Percentiles rank a stretch among this genome's conserved stretches.
These are phyloP conservation scores for Calonectria pseudoreteaudii DNA, from an alignment of 2,329 filamentous ascomycete species.

Conservation along the genomic window DNA sequence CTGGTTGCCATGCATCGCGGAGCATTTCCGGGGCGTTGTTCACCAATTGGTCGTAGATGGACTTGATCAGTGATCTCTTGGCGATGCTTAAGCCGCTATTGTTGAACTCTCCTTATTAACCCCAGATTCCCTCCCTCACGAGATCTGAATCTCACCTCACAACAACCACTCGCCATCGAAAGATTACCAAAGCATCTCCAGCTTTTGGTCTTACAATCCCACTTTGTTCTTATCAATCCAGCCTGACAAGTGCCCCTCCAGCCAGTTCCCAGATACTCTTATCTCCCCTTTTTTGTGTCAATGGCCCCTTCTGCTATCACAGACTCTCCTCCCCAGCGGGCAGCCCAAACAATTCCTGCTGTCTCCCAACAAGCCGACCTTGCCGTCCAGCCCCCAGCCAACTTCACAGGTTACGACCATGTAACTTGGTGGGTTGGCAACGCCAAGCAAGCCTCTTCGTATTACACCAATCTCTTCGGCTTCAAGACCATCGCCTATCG, in stretches of 20 bases:
- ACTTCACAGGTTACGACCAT: constrained; percentile 90
- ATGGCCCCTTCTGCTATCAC: constrained; percentile 72
- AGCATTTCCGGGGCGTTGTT: constrained; percentile 40
- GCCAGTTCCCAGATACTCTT: constrained; percentile 21
- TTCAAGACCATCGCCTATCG: constrained; percentile 86
- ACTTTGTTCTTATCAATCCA: not conserved
- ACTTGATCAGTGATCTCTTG: constrained; percentile 24
- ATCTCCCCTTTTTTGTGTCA: constrained; percentile 40
- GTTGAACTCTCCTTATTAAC: constrained; percentile 41
- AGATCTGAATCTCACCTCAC: constrained; percentile 2
- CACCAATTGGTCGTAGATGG: constrained; percentile 16
- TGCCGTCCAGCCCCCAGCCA: constrained; percentile 63
- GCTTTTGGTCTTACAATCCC: not conserved
- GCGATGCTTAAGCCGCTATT: constrained; percentile 38
- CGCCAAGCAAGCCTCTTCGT: constrained; percentile 92
- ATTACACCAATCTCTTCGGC: constrained; percentile 89
- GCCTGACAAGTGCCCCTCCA: constrained; percentile 1
- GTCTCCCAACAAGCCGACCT: constrained; percentile 59
- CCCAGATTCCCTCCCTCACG: constrained; percentile 24
- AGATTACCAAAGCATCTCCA: not conserved
- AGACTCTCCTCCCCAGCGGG: constrained; percentile 59
- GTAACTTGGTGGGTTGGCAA: constrained; percentile 98
- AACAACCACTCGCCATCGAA: not conserved
- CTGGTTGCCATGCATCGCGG: constrained; percentile 40
- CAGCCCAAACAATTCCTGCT: constrained; percentile 49